A percentile compares a stretch with the other conserved stretches of the same genome.
phyloP scores from a whole-genome alignment of 2,329 filamentous ascomycete species.

The Plenodomus tracheiphilus region DNA sequence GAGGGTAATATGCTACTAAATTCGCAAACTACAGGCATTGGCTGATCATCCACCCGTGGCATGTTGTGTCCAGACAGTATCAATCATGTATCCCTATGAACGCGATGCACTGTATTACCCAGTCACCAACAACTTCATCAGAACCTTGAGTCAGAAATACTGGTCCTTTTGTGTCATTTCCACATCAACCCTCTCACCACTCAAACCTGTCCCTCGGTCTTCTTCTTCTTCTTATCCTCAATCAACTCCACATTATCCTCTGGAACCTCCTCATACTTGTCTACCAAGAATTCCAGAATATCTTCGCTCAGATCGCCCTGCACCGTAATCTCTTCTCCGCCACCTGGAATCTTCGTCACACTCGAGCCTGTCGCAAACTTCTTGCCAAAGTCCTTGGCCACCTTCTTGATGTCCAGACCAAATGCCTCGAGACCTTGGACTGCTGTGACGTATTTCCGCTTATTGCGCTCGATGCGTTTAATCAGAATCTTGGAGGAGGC shows the following conservation, averaged over 20 bases:
- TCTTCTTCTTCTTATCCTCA: slow-evolving; percentile 95
- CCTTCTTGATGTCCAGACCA: slow-evolving; percentile 90
- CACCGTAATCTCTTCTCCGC: slow-evolving; percentile 94
- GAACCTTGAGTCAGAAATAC: background rate
- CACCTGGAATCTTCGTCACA: slow-evolving; percentile 84
- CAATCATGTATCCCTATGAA: no score
- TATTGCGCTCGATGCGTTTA: slow-evolving; percentile 97
- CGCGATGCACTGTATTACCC: no score
- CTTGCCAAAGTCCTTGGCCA: slow-evolving; percentile 96
- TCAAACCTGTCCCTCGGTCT: slow-evolving; percentile 14
- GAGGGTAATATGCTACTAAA: no score
- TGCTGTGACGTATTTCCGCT: slow-evolving; percentile 94
- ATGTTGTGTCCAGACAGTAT: no score
- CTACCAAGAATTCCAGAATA: slow-evolving; percentile 85
- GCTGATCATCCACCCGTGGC: no score
- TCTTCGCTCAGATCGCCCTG: slow-evolving; percentile 97
- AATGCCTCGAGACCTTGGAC: slow-evolving; percentile 90
- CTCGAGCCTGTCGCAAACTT: slow-evolving; percentile 95
- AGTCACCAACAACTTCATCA: no score
- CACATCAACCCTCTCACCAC: background rate
- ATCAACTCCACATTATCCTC: slow-evolving; percentile 94
- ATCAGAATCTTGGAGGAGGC: slow-evolving; percentile 83
- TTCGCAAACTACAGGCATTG: no score
- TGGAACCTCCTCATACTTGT: slow-evolving; percentile 87
- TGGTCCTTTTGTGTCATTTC: background rate